Evolutionary conservation across 2,329 filamentous ascomycete species (phyloP).

Genomic region (Leptographium flavum): DNA sequence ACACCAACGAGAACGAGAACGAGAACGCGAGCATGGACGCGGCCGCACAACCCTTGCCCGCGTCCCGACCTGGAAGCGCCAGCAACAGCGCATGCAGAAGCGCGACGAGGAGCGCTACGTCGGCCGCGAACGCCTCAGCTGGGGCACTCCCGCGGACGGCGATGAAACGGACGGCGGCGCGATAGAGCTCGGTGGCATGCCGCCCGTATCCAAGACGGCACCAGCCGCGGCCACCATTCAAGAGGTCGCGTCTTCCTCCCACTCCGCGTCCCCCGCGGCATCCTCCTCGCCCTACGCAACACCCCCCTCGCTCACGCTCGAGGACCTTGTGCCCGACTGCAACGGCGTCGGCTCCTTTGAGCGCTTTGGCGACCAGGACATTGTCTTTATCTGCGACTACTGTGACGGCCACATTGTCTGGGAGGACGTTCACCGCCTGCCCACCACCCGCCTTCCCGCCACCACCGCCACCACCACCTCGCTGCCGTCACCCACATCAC

Average conservation of each 20-base stretch:
- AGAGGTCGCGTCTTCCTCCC: background rate
- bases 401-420: constrained; percentile 47
- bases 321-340: constrained; percentile 35
- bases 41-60: background rate
- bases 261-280: background rate
- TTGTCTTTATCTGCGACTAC: constrained; percentile 46
- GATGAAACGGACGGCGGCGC: background rate
- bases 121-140: constrained; percentile 8
- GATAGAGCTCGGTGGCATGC: constrained; percentile 5
- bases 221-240: background rate
- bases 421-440: constrained; percentile 40
- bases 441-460: constrained; percentile 23
- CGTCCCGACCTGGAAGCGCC: constrained; percentile 13
- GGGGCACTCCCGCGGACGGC: background rate
- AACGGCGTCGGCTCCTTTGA: constrained; percentile 40
- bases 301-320: constrained; percentile 16
- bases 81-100: constrained; percentile 10
- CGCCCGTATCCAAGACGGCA: background rate
- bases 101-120: constrained; percentile 2
- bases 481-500: constrained; percentile 1
- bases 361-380: constrained; percentile 36
- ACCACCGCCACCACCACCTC: background rate
- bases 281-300: constrained; percentile 1
- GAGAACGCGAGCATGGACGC: background rate
- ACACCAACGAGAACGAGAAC: constrained; percentile 15